Evolutionary conservation across 352 stramenopile species (phyloP), one percentile per base, ranked within the genome.

Genomic region (Phytophthora uliginosa): DNA sequence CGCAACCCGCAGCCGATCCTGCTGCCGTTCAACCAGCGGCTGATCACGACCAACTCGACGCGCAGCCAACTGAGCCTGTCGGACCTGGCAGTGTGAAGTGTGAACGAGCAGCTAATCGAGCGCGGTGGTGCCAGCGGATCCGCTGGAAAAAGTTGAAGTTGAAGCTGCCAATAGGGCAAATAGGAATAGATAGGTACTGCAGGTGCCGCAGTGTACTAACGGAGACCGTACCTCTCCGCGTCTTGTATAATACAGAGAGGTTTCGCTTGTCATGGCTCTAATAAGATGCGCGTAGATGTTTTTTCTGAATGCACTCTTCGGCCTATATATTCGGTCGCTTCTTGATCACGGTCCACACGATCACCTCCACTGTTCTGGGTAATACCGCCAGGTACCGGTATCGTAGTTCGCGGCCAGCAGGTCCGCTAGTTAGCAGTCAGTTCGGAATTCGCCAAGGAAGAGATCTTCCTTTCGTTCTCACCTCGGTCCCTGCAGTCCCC

Each of bases 1-100:
- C 62, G 79, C 17, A 91, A 91, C 60, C 83, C 83, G 6, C 57
- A 83, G 61, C 83, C 83, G 48, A 89, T 89, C 20, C 71, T 91
- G 22, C 63, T 91, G 61, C 77, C 74, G 34, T 89, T 89, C 47
- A 89, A 84, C 55, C 78, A 84, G 62, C 68, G 71, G 0, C 65
- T 84, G 24, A 73, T 84, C 40, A 71, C 71, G 1, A 74, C 63
- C 2, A 69, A 66, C 28, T 84, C 74, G 48, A 75, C 60, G 34
- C 70, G 74, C 45, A 84, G 76, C 51, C 73, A 80, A n/a, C n/a
- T 82, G 53, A 79, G 72, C 33, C 36, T 81, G 10, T 64, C 72
- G 47, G 75, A 83, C 26, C 54, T 77, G 42, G 63, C 63, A 15
- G 73, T 73, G 26, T 73, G 36, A 42, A 13, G 36, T 40, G 26